Conservation (phyloP, 2,329 filamentous ascomycete genomes). For the Coniochaeta sp. region DNA sequence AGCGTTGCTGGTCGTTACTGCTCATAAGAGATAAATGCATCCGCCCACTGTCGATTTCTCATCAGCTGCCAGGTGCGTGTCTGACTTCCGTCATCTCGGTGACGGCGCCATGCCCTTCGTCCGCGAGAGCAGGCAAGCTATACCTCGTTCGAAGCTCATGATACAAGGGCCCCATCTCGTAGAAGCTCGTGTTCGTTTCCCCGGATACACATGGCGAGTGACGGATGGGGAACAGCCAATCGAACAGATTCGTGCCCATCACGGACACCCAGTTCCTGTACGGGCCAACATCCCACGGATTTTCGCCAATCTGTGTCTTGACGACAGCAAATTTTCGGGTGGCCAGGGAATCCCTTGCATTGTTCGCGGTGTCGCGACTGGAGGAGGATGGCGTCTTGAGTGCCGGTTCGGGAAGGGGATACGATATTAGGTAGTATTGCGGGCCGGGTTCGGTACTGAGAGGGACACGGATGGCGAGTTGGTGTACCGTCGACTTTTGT, state of each 20-base stretch:
- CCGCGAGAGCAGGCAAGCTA: conserved; percentile 19
- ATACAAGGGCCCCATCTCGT: conserved; percentile 57
- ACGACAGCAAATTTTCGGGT: conserved; percentile 73
- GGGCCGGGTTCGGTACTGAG: conserved; percentile 32
- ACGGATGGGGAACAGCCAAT: conserved; percentile 77
- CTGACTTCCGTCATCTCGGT: not conserved
- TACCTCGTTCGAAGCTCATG: conserved; percentile 43
- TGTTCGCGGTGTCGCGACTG: conserved; percentile 7
- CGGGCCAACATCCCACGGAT: conserved; percentile 74
- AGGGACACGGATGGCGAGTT: conserved; percentile 68
- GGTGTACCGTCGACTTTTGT: conserved; percentile 54
- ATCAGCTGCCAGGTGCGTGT: not conserved
- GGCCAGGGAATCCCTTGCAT: conserved; percentile 37
- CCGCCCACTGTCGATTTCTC: not conserved
- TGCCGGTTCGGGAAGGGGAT: conserved; percentile 40
- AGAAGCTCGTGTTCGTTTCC: conserved; percentile 58
- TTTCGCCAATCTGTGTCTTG: conserved; percentile 64
- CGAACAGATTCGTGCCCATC: conserved; percentile 63
- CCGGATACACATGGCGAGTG: conserved; percentile 69
- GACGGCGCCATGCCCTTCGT: not conserved
- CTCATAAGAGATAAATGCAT: not conserved
- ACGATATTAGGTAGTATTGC: conserved; percentile 46
- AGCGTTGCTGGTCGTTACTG: not conserved
- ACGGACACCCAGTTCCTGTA: conserved; percentile 69
- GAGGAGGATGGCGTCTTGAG: conserved; percentile 9